Conservation (phyloP, 768 basidiomycete species). For the Megacollybia marginata region DNA sequence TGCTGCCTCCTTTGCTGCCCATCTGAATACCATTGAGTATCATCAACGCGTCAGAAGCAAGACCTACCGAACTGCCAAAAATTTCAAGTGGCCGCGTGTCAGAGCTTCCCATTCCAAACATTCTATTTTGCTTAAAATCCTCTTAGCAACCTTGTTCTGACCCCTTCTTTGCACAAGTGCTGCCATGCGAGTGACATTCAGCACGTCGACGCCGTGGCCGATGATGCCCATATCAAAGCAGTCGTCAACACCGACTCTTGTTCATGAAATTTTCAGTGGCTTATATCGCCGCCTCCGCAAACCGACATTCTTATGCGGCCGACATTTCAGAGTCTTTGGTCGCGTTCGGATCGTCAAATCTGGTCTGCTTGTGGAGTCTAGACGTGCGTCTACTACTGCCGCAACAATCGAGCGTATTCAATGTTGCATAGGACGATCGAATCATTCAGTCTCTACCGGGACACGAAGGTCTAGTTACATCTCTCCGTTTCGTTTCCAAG, state of each 20-base stretch:
- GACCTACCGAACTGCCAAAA: conserved; percentile 67
- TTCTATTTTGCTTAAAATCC: conserved; percentile 53
- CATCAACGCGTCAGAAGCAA: neutral
- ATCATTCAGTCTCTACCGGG: conserved; percentile 67
- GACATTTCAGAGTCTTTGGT: conserved; percentile 35
- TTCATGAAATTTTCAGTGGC: conserved; percentile 22
- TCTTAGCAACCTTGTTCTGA: conserved; percentile 39
- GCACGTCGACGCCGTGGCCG: conserved; percentile 72
- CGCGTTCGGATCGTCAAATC: conserved; percentile 39
- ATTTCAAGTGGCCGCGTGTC: conserved; percentile 26
- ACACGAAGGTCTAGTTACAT: conserved; percentile 69
- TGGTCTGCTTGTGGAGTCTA: conserved; percentile 39
- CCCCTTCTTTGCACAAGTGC: conserved; percentile 44
- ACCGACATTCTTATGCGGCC: conserved; percentile 42
- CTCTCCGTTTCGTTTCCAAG: conserved; percentile 56
- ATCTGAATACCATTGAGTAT: conserved; percentile 35
- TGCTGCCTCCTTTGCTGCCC: conserved; percentile 79
- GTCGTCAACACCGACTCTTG: neutral
- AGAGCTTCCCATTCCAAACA: conserved; percentile 22
- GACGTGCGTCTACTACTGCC: conserved; percentile 20
- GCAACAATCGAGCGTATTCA: neutral
- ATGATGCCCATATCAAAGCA: conserved; percentile 45
- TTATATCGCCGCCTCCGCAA: conserved; percentile 41
- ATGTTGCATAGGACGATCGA: conserved; percentile 36
- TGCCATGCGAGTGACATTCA: conserved; percentile 62